Evolutionary conservation across 1,284 basidiomycete species (phyloP).

Genomic region (Cryptococcus sp.): DNA sequence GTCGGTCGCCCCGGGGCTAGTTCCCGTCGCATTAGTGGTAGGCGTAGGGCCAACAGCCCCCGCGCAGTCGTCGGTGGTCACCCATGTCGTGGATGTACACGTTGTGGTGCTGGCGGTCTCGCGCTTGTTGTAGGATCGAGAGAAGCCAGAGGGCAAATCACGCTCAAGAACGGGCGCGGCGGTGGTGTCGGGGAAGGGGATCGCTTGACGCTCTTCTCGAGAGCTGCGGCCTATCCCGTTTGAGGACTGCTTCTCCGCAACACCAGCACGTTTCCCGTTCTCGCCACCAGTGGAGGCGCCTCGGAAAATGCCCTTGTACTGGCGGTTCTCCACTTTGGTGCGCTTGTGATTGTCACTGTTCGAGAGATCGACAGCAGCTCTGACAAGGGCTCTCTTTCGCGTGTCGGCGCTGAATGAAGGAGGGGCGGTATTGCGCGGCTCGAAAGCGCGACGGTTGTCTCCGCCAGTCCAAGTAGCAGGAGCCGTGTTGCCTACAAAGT

Average conservation of each 20-base stretch:
- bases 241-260: no score
- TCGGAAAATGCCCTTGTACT: neutral
- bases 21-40: neutral
- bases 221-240: no score
- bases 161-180: neutral
- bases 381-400: neutral
- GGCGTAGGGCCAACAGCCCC: no score
- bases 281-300: neutral
- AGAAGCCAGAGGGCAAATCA: neutral
- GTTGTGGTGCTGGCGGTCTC: constrained; percentile 1
- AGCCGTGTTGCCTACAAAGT: constrained; percentile 1
- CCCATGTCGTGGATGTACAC: constrained; percentile 13
- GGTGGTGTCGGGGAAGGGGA: neutral
- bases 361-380: neutral
- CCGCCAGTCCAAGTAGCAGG: neutral
- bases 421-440: constrained; percentile 4
- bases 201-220: no score
- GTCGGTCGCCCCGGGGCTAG: neutral
- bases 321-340: neutral
- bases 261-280: no score
- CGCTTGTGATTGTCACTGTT: neutral
- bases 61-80: constrained; percentile 14
- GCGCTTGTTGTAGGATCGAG: constrained; percentile 5
- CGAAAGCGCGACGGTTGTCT: neutral
- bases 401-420: neutral